Base-by-base conservation (phyloP, 768 basidiomycete genomes). In the Epithele typhae region DNA sequence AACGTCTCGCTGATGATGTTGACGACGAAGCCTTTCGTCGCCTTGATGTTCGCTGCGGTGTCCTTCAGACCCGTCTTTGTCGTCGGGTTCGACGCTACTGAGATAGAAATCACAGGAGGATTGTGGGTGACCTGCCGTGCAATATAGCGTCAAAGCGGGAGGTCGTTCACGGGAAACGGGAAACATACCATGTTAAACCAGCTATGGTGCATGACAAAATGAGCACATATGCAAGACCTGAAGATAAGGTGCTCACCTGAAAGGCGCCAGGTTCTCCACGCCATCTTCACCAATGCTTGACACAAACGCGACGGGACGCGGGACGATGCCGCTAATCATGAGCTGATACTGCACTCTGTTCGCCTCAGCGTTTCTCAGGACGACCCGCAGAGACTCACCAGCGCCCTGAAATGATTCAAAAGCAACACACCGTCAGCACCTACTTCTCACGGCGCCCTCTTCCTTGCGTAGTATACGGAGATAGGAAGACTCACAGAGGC, bases 1-100 rank as follows among this genome's bases (percentile, higher is more conserved):
- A 65, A 74, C 2, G 72, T 66, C 52, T 79, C 78, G 33, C 75
- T 77, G 56, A 82, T 81, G 57, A 78, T 77, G 53, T 75, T 77
- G 22, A 78, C 72, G 5, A 72, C 73, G 59, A 81, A 82, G 23
- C 71, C 66, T 37, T 73, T 73, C 22, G 69, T 70, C 1, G 61
- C 63, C 53, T 62, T 65, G 53, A 79, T 74, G 51, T 79, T 80
- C 22, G 55, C 53, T 22, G 66, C 56, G 0, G 75, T 77, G 48
- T 81, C 80, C 45, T 70, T 68, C 36, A 59, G 17, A n/a, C 57
- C 51, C 4, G 40, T 37, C 3, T 19, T 12, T 2, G 50, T 23
- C 12, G 36, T 25, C 22, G 43, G 33, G 37, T 60, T 55, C 4
- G 58, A 55, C 55, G 59, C 55, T 56, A 75, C 64, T 1, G 73